Evolutionary conservation across 2,329 filamentous ascomycete genomes (phyloP).

Genomic region (Penicillium sp.): DNA sequence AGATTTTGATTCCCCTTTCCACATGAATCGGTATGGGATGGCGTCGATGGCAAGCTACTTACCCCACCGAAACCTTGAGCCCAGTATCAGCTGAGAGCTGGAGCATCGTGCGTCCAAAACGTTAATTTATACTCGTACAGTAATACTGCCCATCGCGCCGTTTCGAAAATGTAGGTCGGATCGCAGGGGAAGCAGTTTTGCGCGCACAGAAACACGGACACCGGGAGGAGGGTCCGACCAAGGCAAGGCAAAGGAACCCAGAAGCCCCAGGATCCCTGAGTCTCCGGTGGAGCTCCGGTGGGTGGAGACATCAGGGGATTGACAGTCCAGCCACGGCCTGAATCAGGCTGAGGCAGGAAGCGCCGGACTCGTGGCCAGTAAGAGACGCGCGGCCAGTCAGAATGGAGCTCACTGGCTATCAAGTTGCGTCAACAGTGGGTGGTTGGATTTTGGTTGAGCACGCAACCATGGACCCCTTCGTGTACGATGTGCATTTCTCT

Average conservation of each 20-base stretch:
- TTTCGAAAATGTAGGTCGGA: conserved; percentile 1
- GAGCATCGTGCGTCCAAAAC: conserved; percentile 25
- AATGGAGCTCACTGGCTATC: conserved; percentile 13
- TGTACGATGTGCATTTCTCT: not conserved
- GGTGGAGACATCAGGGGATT: conserved; percentile 23
- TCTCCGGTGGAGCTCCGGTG: not conserved
- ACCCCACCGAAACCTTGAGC: conserved; percentile 36
- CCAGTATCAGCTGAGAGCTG: conserved; percentile 31
- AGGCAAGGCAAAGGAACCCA: conserved; percentile 3
- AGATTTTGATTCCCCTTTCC: conserved; percentile 10
- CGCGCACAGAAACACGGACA: conserved; percentile 3
- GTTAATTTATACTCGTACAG: not conserved
- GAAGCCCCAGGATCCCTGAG: not conserved
- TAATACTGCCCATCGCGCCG: conserved; percentile 15
- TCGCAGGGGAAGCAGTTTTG: conserved; percentile 1
- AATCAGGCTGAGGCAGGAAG: not conserved
- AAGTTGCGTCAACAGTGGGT: conserved; percentile 21
- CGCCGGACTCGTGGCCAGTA: not conserved
- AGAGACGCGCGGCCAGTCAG: conserved; percentile 3
- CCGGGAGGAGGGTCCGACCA: conserved; percentile 2
- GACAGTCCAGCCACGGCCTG: conserved; percentile 4
- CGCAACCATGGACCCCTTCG: conserved; percentile 17
- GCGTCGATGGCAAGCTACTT: conserved; percentile 10
- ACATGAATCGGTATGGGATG: not conserved
- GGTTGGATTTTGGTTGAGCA: conserved; percentile 9